phyloP scores from a whole-genome alignment of 2,329 filamentous ascomycete species.

The Sporothrix protearum region DNA sequence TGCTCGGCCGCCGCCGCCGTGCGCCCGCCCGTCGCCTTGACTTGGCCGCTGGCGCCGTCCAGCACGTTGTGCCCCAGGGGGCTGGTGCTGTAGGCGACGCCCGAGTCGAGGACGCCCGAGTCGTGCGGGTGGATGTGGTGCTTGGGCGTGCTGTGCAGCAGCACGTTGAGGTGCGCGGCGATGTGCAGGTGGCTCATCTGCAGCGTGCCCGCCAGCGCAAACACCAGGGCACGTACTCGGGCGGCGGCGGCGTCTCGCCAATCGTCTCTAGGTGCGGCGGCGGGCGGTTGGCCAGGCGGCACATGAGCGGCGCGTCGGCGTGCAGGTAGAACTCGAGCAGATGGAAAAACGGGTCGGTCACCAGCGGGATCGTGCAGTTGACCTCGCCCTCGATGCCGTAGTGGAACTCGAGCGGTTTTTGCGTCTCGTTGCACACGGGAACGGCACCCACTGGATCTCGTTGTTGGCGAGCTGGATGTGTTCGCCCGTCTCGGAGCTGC shows the following conservation, averaged over 20 bases:
- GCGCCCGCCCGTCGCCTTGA: constrained; percentile 7
- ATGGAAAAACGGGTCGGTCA: constrained; percentile 79
- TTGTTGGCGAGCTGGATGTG: constrained; percentile 78
- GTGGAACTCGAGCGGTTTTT: constrained; percentile 72
- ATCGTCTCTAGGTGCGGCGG: constrained; percentile 52
- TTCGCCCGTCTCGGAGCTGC: constrained; percentile 78
- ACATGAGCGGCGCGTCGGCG: constrained; percentile 88
- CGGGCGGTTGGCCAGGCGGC: constrained; percentile 80
- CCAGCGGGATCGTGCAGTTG: constrained; percentile 77
- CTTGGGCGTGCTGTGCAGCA: constrained; percentile 68
- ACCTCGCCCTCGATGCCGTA: constrained; percentile 80
- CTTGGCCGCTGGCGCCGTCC: constrained; percentile 3
- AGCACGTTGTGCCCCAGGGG: constrained; percentile 56
- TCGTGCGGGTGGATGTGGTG: constrained; percentile 60
- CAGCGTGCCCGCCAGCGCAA: constrained; percentile 83
- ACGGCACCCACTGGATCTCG: constrained; percentile 87
- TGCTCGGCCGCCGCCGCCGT: constrained; percentile 16
- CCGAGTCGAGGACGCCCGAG: constrained; percentile 80
- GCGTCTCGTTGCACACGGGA: constrained; percentile 86
- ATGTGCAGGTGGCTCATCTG: constrained; percentile 89
- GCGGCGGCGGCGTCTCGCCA: constrained; percentile 48
- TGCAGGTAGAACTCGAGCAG: constrained; percentile 97
- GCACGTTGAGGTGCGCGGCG: constrained; percentile 81
- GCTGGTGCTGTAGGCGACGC: constrained; percentile 79
- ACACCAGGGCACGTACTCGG: constrained; percentile 78